Evolutionary conservation across 176 grass and related monocot species (phyloP), one percentile per base, ranked within the genome.

Genomic region (Elaeis guineensis): DNA sequence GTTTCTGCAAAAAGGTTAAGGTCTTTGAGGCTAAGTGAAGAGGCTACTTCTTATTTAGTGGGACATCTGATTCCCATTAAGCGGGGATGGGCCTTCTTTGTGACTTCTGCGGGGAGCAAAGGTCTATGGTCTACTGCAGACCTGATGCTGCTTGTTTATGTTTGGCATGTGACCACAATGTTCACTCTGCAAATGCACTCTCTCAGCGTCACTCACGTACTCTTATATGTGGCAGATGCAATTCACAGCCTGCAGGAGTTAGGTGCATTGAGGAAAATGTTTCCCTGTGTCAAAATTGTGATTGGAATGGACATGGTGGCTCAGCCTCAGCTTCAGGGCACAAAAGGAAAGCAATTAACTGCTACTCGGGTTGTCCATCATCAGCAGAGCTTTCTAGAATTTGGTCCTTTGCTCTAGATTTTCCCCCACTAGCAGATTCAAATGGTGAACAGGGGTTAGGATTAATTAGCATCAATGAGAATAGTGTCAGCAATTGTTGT

Each of bases 401-500:
- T 57, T 61, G 78, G 49, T 50, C 19, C 64, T 98, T 98, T 44
- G 52, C 85, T 74, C 63, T 64, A 25, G 78, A 91, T 62, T 80
- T 85, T 49, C 84, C 76, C 58, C 35, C 72, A 79, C 72, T 85
- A 25, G 64, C 59, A 81, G 87, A 92, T 57, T 83, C 72, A 0
- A 83, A 84, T 70, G 87, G 80, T 24, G 87, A 79, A 28, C 70
- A 79, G 18, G 77, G 77, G 69, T 69, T 98, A 53, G 86, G 84
- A 66, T 83, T 98, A 82, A 92, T 92, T 79, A 92, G 75, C 58
- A 92, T 98, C 49, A 77, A 78, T 17, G 82, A 89, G 24, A 74
- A 76, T 44, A 84, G 55, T 66, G 57, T 71, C 61, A 85, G 69
- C 75, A 74, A 78, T 55, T 69, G 75, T 65, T 77, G 70, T 21